Conservation (phyloP, 768 basidiomycete genomes). For the Lactarius tabidus region DNA sequence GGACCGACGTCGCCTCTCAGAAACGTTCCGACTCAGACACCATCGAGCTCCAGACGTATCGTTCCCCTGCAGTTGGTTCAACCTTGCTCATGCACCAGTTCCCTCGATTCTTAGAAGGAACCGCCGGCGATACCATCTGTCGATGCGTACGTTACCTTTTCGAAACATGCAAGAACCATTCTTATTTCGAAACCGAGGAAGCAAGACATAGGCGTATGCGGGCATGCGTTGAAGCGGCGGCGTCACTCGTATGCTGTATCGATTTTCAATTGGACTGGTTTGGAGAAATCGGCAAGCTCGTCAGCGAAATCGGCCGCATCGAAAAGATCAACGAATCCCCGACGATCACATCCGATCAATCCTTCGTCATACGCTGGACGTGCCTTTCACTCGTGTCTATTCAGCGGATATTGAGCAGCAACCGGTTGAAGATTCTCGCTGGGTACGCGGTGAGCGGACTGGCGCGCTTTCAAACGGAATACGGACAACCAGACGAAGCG, state of each 20-base stretch:
- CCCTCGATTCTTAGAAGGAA: not conserved
- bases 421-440: not conserved
- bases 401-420: not conserved
- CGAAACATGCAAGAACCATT: not conserved
- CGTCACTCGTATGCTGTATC: not conserved
- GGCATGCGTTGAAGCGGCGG: not conserved
- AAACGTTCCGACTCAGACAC: not conserved
- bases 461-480: not conserved
- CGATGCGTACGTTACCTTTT: not conserved
- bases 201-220: constrained; percentile 2
- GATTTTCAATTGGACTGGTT: not conserved
- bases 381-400: constrained; percentile 6
- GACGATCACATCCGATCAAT: not conserved
- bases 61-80: not conserved
- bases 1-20: not conserved
- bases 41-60: not conserved
- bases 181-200: not conserved
- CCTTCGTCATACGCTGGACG: constrained; percentile 3
- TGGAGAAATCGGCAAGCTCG: not conserved
- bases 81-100: too few species aligned
- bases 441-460: not conserved
- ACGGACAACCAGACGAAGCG: not conserved
- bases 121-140: not conserved
- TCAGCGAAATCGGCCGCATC: constrained; percentile 1
- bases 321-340: not conserved